Evolutionary conservation across 139 green algal species (phyloP).

Genomic region (Yamagishiella unicocca): DNA sequence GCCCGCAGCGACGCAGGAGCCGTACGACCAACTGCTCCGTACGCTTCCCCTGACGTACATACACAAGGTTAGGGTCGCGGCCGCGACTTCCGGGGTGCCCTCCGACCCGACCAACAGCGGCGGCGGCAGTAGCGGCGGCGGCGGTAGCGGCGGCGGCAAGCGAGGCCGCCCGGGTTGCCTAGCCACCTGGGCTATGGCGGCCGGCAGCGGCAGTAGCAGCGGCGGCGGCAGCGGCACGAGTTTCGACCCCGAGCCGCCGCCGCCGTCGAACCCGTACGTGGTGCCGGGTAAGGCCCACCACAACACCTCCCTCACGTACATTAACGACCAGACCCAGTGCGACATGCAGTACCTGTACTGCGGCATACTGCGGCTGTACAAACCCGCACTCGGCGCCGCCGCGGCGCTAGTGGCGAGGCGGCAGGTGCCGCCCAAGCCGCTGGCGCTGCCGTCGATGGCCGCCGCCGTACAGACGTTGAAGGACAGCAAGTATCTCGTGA

Average conservation of each 20-base stretch:
- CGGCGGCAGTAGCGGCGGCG: not conserved
- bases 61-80: not conserved
- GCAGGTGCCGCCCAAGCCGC: constrained; percentile 1
- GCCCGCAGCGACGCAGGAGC: not conserved
- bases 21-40: not conserved
- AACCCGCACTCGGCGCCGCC: constrained; percentile 27
- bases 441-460: constrained; percentile 8
- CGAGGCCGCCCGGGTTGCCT: constrained; percentile 5
- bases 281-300: constrained; percentile 45
- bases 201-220: not conserved
- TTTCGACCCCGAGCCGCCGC: constrained; percentile 40
- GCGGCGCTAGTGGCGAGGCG: not conserved
- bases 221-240: not conserved
- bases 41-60: constrained; percentile 28
- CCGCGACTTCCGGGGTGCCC: not conserved
- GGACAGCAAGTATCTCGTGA: constrained; percentile 93
- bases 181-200: not conserved
- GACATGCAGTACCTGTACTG: constrained; percentile 81
- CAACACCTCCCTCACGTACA: constrained; percentile 46
- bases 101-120: not conserved
- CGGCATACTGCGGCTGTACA: constrained; percentile 73
- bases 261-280: constrained; percentile 26
- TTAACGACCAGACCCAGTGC: constrained; percentile 69
- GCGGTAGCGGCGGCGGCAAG: not conserved
- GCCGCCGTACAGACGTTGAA: constrained; percentile 69